Conservation (phyloP, 495 filamentous ascomycete species). For the Neurospora sp. region DNA sequence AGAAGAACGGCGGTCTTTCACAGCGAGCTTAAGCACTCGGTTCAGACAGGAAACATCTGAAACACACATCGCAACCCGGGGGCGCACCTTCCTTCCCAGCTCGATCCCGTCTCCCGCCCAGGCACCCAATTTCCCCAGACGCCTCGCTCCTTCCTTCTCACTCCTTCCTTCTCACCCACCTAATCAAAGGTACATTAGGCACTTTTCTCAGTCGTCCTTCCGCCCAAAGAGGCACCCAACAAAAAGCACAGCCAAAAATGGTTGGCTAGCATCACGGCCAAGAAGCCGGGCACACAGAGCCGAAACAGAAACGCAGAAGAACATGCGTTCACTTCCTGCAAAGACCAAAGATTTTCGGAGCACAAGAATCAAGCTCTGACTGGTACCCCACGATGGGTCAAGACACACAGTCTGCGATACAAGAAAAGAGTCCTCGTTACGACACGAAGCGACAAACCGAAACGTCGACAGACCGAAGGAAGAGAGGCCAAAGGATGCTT, state of each 20-base stretch:
- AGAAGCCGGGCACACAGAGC: not conserved
- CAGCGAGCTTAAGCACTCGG: not conserved
- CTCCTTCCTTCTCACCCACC: not conserved
- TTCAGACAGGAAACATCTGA: not conserved
- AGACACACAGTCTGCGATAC: not conserved
- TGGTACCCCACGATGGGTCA: not conserved
- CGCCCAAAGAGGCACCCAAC: not conserved
- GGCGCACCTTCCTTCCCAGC: not conserved
- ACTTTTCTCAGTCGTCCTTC: not conserved
- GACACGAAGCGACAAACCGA: not conserved
- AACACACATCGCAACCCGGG: not conserved
- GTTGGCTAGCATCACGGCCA: not conserved
- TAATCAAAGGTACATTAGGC: not conserved
- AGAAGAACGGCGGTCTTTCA: not conserved
- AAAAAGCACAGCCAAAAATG: not conserved
- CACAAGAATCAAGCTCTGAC: not conserved
- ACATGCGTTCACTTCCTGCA: not conserved
- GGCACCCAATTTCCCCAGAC: not conserved
- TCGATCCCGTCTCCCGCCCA: not conserved
- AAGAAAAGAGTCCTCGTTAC: not conserved
- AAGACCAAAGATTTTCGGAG: not conserved
- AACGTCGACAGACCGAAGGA: not conserved
- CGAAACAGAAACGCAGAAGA: not conserved
- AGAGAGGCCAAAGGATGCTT: not conserved
- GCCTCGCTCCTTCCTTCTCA: not conserved